phyloP scores from a whole-genome alignment of 2,329 filamentous ascomycete species.

The Fusarium sp. region DNA sequence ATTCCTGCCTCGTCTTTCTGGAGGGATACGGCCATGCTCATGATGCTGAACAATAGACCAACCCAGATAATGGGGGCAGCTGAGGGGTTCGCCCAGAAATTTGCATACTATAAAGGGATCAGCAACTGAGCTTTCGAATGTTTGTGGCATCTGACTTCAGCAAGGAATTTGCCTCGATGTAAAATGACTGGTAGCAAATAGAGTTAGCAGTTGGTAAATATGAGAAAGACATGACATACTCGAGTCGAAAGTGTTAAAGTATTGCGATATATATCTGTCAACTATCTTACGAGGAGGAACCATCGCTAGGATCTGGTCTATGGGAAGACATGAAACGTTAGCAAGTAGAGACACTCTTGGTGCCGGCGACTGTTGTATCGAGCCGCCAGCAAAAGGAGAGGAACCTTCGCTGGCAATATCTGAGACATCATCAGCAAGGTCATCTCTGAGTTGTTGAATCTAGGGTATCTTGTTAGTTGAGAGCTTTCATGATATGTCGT shows the following conservation, averaged over 20 bases:
- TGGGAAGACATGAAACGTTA: slow-evolving; percentile 1
- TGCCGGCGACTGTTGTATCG: background rate
- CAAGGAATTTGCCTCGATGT: slow-evolving; percentile 21
- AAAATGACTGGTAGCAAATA: background rate
- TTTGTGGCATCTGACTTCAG: slow-evolving; percentile 1
- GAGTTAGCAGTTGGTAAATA: background rate
- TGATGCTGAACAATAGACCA: slow-evolving; percentile 19
- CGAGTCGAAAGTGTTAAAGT: slow-evolving; percentile 37
- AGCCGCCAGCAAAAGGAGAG: background rate
- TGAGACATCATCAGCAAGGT: background rate
- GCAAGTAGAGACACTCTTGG: slow-evolving; percentile 11
- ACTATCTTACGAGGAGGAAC: slow-evolving; percentile 31
- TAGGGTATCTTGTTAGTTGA: background rate
- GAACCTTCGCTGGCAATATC: background rate
- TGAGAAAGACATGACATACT: background rate
- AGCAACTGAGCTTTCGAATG: background rate
- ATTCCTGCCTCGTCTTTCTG: background rate
- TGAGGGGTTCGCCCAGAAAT: slow-evolving; percentile 8
- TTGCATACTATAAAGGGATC: slow-evolving; percentile 3
- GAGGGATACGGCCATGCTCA: slow-evolving; percentile 6
- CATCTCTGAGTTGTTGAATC: slow-evolving; percentile 18
- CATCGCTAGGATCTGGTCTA: slow-evolving; percentile 25
- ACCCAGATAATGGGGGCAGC: slow-evolving; percentile 15
- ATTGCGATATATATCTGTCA: slow-evolving; percentile 35
- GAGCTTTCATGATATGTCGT: background rate